phyloP scores from a whole-genome alignment of 208 protist species.

The Naegleria fowleri region DNA sequence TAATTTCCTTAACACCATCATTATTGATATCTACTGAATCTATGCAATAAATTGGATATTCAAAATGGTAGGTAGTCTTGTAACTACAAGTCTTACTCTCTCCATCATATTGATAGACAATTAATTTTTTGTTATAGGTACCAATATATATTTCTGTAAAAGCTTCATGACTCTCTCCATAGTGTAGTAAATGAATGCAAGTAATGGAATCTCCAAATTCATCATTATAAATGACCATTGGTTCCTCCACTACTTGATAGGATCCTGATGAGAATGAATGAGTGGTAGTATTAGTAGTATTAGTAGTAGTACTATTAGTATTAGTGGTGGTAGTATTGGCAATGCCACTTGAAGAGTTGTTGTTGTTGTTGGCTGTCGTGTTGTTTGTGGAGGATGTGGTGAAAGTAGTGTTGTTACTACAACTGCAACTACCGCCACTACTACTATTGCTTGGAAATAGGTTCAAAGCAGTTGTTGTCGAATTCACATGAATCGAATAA shows the following conservation, averaged over 20 bases:
- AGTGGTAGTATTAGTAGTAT: too few species aligned
- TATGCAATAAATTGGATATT: not conserved
- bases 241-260: not conserved
- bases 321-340: too few species aligned
- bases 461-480: too few species aligned
- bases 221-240: not conserved
- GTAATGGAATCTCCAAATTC: not conserved
- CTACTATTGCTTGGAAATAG: too few species aligned
- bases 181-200: not conserved
- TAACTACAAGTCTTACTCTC: not conserved
- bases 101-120: not conserved
- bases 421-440: too few species aligned
- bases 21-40: not conserved
- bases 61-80: not conserved
- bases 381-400: too few species aligned
- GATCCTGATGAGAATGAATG: too few species aligned
- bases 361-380: too few species aligned
- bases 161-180: not conserved
- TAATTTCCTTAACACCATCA: not conserved
- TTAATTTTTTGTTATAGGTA: not conserved
- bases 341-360: too few species aligned
- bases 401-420: too few species aligned
- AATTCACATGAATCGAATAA: not conserved
- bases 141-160: not conserved
- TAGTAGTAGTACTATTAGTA: too few species aligned